phyloP scores from a whole-genome alignment of 2,329 filamentous ascomycete genomes.

The Pseudogymnoascus sp. region DNA sequence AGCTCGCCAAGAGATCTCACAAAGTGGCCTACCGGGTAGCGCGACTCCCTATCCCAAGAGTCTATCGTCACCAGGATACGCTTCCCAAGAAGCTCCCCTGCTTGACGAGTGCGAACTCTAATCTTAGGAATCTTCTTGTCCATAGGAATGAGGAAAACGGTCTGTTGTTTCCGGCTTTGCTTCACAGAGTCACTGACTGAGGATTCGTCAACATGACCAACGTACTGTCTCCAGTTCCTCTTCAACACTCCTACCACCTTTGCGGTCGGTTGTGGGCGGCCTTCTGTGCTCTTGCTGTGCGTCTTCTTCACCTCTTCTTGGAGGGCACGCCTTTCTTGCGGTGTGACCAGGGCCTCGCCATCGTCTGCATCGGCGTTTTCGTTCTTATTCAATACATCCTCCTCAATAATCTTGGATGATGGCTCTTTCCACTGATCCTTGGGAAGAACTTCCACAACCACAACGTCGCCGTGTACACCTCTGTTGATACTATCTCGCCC shows the following conservation, averaged over 20 bases:
- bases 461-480: conserved; percentile 81
- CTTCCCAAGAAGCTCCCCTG: conserved; percentile 80
- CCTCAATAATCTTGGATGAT: conserved; percentile 91
- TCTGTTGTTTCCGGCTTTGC: conserved; percentile 78
- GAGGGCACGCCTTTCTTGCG: conserved; percentile 75
- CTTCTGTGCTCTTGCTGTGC: conserved; percentile 68
- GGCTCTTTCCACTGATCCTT: conserved; percentile 96
- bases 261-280: conserved; percentile 78
- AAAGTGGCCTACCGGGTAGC: conserved; percentile 89
- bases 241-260: conserved; percentile 88
- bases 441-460: conserved; percentile 86
- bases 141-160: conserved; percentile 93
- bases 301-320: conserved; percentile 86
- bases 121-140: conserved; percentile 98
- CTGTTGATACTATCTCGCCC: conserved; percentile 95
- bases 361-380: conserved; percentile 86
- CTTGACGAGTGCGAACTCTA: conserved; percentile 81
- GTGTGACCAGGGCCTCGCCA: conserved; percentile 68
- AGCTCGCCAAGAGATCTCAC: conserved; percentile 86
- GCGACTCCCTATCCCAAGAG: conserved; percentile 86
- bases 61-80: conserved; percentile 89
- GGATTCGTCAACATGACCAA: conserved; percentile 85
- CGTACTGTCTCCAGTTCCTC: conserved; percentile 96
- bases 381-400: conserved; percentile 83
- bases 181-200: conserved; percentile 66